Evolutionary conservation across 345 rosid species (phyloP), one percentile per base, ranked within the genome.

Genomic region (Populus simonii): DNA sequence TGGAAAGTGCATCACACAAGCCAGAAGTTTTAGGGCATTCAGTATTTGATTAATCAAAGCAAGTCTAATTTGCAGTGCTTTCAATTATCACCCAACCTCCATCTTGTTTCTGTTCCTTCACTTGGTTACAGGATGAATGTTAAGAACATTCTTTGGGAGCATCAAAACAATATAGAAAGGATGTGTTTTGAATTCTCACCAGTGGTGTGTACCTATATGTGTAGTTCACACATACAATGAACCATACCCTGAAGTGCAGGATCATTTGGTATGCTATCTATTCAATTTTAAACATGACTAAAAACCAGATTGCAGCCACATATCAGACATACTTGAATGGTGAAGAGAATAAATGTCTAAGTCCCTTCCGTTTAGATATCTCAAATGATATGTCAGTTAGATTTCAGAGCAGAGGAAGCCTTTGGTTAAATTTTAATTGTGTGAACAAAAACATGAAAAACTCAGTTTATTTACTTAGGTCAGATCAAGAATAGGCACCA

Each of bases 1-100:
- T 95, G 84, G 39, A 77, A 76, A 41, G 68, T 71, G 68, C 81
- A 63, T 38, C 38, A 23, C 9, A 23, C 20, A 25, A 49, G 6
- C 15, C 59, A 51, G 74, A 7, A 45, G 0, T 2, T 49, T 66
- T 31, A 2, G 11, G 39, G 23, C 39, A 66, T 23, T 35, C n/a
- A 55, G 12, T 17, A 25, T 33, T 18, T 2, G 59, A 70, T 74
- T 41, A 15, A 41, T 23, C 25, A 66, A 23, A 76, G 1, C 22
- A 68, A 36, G 5, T 68, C 51, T 35, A 76, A 0, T 38, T 31
- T 39, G n/a, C 57, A 51, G n/a, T 7, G 8, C n/a, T 51, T 51
- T 51, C 57, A 51, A 51, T 4, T 22, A 0, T 51, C 57, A 18
- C 18, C 12, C 18, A 47, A 47, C 53, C 15, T 4, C 13, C 27